Evolutionary conservation across 805 yeast species (phyloP).

Genomic region (Ogataea glucozyma): DNA sequence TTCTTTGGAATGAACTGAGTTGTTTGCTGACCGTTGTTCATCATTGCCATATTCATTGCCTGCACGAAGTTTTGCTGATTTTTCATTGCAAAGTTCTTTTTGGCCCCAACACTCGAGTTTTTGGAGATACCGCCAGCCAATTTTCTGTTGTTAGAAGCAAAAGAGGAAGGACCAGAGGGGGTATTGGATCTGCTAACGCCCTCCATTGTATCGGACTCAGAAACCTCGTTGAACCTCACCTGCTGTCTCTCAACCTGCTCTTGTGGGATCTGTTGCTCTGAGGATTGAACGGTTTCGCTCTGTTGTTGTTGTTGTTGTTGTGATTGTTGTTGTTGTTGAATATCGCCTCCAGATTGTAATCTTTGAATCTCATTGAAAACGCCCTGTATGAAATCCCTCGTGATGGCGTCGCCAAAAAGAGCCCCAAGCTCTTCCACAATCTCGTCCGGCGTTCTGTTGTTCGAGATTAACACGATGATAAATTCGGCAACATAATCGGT

Average conservation of each 20-base stretch:
- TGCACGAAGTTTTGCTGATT: slow-evolving; percentile 44
- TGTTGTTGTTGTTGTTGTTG: slow-evolving; percentile 20
- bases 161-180: slow-evolving; percentile 28
- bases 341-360: slow-evolving; percentile 28
- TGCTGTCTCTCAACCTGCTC: slow-evolving; percentile 28
- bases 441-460: slow-evolving; percentile 61
- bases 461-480: slow-evolving; percentile 67
- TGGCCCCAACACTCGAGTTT: slow-evolving; percentile 11
- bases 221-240: slow-evolving; percentile 32
- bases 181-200: slow-evolving; percentile 18
- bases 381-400: slow-evolving; percentile 54
- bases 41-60: slow-evolving; percentile 40
- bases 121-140: slow-evolving; percentile 23
- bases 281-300: too few species aligned
- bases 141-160: slow-evolving; percentile 15
- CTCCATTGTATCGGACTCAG: slow-evolving; percentile 21
- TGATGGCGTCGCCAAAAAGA: slow-evolving; percentile 62
- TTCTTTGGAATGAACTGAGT: slow-evolving; percentile 45
- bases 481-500: slow-evolving; percentile 70
- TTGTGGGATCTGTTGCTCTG: slow-evolving; percentile 22
- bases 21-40: slow-evolving; percentile 25
- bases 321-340: slow-evolving; percentile 15
- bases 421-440: slow-evolving; percentile 61
- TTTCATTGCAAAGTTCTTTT: slow-evolving; percentile 36
- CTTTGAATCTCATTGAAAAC: slow-evolving; percentile 57